These are phyloP conservation scores for Baorangia bicolor DNA, from an alignment of 768 basidiomycete species.

Conservation along the genomic window DNA sequence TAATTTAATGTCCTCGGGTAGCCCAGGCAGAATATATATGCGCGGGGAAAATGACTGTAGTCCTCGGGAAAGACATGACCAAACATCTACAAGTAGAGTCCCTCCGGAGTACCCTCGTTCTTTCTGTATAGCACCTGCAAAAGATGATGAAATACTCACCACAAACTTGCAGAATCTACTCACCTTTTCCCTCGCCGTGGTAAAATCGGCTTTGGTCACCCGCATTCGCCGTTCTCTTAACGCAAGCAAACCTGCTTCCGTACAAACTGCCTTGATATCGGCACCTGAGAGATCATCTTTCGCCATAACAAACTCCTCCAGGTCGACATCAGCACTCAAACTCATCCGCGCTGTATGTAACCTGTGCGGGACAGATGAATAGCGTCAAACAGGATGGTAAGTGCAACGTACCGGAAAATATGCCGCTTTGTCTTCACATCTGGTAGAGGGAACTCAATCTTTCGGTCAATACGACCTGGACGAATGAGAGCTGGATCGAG, in stretches of 20 bases:
- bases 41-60: neutral
- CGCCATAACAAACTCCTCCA: conserved; percentile 93
- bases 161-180: conserved; percentile 10
- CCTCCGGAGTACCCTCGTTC: conserved; percentile 95
- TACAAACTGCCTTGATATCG: conserved; percentile 99
- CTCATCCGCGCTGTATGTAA: conserved; percentile 96
- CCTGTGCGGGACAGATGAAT: conserved; percentile 36
- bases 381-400: neutral
- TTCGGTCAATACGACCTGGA: conserved; percentile 97
- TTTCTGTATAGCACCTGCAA: conserved; percentile 85
- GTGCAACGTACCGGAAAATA: conserved; percentile 76
- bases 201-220: conserved; percentile 90
- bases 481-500: conserved; percentile 98
- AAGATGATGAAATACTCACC: conserved; percentile 10
- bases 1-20: neutral
- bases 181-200: conserved; percentile 91
- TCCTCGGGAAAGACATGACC: conserved; percentile 5
- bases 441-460: conserved; percentile 97
- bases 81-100: conserved; percentile 66
- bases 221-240: conserved; percentile 93
- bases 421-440: conserved; percentile 99
- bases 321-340: conserved; percentile 79
- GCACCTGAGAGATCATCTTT: conserved; percentile 97
- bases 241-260: conserved; percentile 95
- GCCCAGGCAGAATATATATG: neutral